Evolutionary conservation across 352 stramenopile genomes (phyloP).

Genomic region (Phytophthora niederhauseri): DNA sequence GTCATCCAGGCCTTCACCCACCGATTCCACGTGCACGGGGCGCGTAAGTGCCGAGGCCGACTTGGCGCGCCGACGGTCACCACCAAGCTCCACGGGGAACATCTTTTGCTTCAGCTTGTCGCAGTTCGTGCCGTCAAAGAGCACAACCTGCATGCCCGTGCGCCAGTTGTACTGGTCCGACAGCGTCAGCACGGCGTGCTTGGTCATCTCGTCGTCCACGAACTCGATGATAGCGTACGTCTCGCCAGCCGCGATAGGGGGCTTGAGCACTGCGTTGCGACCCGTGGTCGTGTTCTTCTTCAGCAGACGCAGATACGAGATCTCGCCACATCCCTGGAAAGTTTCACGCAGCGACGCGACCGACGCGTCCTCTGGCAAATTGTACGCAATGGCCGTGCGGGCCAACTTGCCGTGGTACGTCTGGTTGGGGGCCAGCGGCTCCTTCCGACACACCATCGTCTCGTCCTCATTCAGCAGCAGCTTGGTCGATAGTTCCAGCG

Average conservation of each 20-base stretch:
- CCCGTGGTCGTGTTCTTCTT: slow-evolving; percentile 90
- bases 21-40: slow-evolving; percentile 79
- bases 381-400: slow-evolving; percentile 88
- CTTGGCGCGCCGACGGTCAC: slow-evolving; percentile 79
- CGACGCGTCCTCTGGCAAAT: slow-evolving; percentile 85
- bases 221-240: slow-evolving; percentile 92
- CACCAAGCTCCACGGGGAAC: slow-evolving; percentile 80
- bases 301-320: slow-evolving; percentile 86
- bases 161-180: slow-evolving; percentile 91
- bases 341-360: slow-evolving; percentile 84
- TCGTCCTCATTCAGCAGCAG: slow-evolving; percentile 85
- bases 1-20: slow-evolving; percentile 83
- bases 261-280: slow-evolving; percentile 88
- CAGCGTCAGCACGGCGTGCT: slow-evolving; percentile 87
- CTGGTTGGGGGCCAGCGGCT: slow-evolving; percentile 77
- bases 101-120: slow-evolving; percentile 92
- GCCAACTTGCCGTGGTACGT: slow-evolving; percentile 89
- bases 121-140: slow-evolving; percentile 90
- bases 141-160: slow-evolving; percentile 87
- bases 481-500: slow-evolving; percentile 86
- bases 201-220: slow-evolving; percentile 88
- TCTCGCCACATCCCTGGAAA: slow-evolving; percentile 85
- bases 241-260: slow-evolving; percentile 84
- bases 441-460: slow-evolving; percentile 87
- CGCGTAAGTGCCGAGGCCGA: slow-evolving; percentile 76